Evolutionary conservation across 2,329 filamentous ascomycete genomes (phyloP), one percentile per base, ranked within the genome.

Genomic region (Claviceps maximensis): DNA sequence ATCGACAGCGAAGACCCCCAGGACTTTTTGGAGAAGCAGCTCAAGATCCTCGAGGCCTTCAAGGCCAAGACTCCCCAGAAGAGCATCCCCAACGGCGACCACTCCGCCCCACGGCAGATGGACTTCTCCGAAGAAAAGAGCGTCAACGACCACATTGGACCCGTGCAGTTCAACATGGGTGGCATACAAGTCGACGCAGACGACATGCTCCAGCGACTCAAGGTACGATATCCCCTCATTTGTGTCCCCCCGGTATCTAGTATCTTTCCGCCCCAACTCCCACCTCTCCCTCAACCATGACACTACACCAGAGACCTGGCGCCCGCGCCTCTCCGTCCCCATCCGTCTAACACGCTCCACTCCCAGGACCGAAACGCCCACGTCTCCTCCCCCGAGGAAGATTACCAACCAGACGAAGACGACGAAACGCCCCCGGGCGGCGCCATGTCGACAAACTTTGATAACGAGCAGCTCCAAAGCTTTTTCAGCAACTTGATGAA

Each of bases 101-200:
- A 58, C 19, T 57, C 59, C 6, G 55, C 58, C 15, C 57, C 62
- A 2, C 59, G 62, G 23, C 60, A 61, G n/a, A 48, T 60, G 6
- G 67, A 69, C 61, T 57, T 70, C 45, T 59, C 65, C n/a, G 68
- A 69, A 15, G 69, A 72, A 57, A 75, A 72, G 57, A 73, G 69
- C 57, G 74, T 79, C 52, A 84, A 83, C 60, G 87, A 91, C 62
- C 89, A 95, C 61, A 95, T 95, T 62, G 90, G 90, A 0, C 89
- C 90, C 0, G 89, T 96, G 58, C 89, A 95, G 64, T 96, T 97
- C 72, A 98, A 98, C 66, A 93, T 98, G 78, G 93, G 93, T 44
- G 93, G 93, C 51, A 96, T 98, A 57, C 89, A 95, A 65, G 87
- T 95, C 31, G 89, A 96, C 69, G 89, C 89, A 9, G 90, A 95